These are phyloP conservation scores for Pythium sukuiense DNA, from an alignment of 352 stramenopile genomes.

Conservation along the genomic window DNA sequence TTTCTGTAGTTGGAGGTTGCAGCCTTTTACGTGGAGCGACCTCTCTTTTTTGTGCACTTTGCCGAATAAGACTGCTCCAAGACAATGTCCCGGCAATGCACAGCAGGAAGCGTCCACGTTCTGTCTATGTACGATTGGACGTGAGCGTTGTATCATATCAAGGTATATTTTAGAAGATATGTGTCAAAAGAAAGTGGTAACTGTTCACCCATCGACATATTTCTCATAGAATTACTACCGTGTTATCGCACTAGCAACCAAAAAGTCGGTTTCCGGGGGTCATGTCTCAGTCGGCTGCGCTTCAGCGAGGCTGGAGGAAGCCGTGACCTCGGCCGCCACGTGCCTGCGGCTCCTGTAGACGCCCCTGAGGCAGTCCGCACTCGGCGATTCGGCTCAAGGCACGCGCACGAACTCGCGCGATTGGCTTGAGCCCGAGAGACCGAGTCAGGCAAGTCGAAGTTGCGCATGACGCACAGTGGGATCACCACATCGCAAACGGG, in stretches of 20 bases:
- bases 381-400: conserved; percentile 9
- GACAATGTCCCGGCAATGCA: background rate
- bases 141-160: background rate
- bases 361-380: background rate
- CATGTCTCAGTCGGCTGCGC: conserved; percentile 1
- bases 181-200: background rate
- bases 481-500: background rate
- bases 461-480: background rate
- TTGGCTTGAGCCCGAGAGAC: background rate
- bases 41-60: background rate
- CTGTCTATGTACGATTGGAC: background rate
- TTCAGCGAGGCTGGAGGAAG: background rate
- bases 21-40: background rate
- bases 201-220: conserved; percentile 10
- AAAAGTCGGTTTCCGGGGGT: background rate
- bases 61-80: background rate
- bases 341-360: conserved; percentile 24
- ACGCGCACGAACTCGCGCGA: conserved; percentile 7
- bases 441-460: background rate
- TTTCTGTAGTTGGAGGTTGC: background rate
- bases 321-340: conserved; percentile 2
- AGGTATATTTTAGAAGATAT: background rate
- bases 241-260: background rate
- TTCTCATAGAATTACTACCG: background rate
- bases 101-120: background rate